These are phyloP conservation scores for Carex cristatella DNA, from an alignment of 176 grass and related monocot species.

Conservation along the genomic window DNA sequence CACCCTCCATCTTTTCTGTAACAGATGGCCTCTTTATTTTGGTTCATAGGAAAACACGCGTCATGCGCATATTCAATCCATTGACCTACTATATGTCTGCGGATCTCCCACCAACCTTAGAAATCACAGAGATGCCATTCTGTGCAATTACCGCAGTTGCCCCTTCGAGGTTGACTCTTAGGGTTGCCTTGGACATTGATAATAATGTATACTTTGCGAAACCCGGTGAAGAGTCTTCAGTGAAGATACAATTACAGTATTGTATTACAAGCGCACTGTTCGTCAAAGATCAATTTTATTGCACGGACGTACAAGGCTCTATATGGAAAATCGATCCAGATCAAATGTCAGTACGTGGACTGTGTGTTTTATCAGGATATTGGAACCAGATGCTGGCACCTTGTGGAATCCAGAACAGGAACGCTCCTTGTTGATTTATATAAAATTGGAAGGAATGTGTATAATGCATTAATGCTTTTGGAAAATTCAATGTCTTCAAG, in stretches of 20 bases:
- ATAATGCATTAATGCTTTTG: too few species aligned
- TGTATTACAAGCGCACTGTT: neutral
- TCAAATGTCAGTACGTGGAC: neutral
- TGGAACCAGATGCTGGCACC: neutral
- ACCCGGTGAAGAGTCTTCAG: neutral
- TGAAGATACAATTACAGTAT: neutral
- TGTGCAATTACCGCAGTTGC: neutral
- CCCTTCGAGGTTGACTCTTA: neutral
- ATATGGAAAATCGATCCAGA: neutral
- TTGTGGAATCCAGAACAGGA: neutral
- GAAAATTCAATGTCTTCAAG: too few species aligned
- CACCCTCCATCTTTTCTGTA: neutral
- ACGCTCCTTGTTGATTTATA: neutral
- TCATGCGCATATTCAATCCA: slow-evolving; percentile 22
- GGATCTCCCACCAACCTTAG: slow-evolving; percentile 8
- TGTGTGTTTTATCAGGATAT: neutral
- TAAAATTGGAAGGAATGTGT: neutral
- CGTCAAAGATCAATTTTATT: neutral
- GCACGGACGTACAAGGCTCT: neutral
- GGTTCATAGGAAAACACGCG: neutral
- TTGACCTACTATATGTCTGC: slow-evolving; percentile 9
- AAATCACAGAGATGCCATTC: too few species aligned
- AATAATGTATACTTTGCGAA: neutral
- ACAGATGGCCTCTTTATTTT: neutral
- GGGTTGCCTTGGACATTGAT: neutral